Base-by-base conservation (phyloP, 2,329 filamentous ascomycete species). In the Aureobasidium sp. region DNA sequence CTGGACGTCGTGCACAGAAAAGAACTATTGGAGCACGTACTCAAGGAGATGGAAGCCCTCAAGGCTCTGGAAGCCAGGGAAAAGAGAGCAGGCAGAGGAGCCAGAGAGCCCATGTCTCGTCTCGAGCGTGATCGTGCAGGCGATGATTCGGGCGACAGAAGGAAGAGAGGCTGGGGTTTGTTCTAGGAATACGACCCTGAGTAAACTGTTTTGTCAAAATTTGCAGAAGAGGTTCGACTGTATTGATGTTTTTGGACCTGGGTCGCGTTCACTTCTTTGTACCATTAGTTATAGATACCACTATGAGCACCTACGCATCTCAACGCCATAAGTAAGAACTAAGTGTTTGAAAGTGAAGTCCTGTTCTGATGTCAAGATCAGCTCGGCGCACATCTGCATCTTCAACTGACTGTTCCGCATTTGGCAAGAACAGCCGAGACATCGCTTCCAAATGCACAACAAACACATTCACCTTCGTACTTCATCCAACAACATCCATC, bases 1-100 rank as follows among this genome's bases (percentile, higher is more conserved):
- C 80, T 99, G 47, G 95, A 99, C 68, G 86, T 97, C 27, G 96
- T 97, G 67, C 84, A 87, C 65, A 83, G 92, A 66, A 99, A 99
- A 76, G 92, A 97, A 70, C 80, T 97, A 63, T 81, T 99, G 5
- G 93, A 99, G 77, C 79, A 97, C 61, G 94, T 96, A 5, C 80
- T 99, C 34, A 88, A 91, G 72, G 97, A 99, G 81, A 97, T 99
- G 84, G 92, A 97, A 72, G 88, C 90, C 62, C 76, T 99, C 68
- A 82, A 90, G 63, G 88, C 92, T 69, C 79, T 99, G 9, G 92
- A 97, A 70, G 87, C 87, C 10, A 79, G 88, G 59, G 87, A 88
- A 66, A 85, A 85, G 70, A 80, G 84, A 34, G 77, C 79, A 25
- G 71, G 68, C 54, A 68, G 70, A 59, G 71, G 78, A 44, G 72